Conservation (phyloP, 345 rosid genomes). For the Bretschneidera sinensis region DNA sequence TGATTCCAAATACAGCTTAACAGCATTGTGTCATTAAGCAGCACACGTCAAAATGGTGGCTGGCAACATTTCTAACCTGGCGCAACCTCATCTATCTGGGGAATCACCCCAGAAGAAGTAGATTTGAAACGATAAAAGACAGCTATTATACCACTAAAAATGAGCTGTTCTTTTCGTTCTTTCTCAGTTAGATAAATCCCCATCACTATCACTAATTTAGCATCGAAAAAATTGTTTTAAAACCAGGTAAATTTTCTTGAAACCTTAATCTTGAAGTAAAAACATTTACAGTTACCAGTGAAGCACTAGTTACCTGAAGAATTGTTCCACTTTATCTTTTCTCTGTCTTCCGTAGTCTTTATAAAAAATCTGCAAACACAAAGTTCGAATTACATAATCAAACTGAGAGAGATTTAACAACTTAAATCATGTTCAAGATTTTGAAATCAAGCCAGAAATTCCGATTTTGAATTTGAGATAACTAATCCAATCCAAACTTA, state of each 20-base stretch:
- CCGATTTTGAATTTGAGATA: not conserved
- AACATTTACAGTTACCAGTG: not conserved
- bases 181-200: conserved; percentile 13
- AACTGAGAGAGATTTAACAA: not conserved
- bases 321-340: conserved; percentile 18
- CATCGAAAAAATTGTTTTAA: not conserved
- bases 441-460: not conserved
- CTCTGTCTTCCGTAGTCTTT: conserved; percentile 27
- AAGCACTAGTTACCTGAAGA: conserved; percentile 20
- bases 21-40: too few relatives aligned
- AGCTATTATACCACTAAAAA: conserved; percentile 28
- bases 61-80: conserved; percentile 26
- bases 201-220: conserved; percentile 14
- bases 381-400: not conserved
- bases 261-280: not conserved
- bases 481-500: not conserved
- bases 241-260: not conserved
- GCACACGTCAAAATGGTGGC: not conserved
- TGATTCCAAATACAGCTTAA: not conserved
- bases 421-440: too few relatives aligned
- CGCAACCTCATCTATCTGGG: conserved; percentile 40
- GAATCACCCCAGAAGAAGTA: conserved; percentile 25
- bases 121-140: conserved; percentile 31
- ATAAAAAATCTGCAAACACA: conserved; percentile 10
- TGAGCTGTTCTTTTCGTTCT: conserved; percentile 47